phyloP scores from a whole-genome alignment of 306 rosid species.

The Lathyrus tuberosus region DNA sequence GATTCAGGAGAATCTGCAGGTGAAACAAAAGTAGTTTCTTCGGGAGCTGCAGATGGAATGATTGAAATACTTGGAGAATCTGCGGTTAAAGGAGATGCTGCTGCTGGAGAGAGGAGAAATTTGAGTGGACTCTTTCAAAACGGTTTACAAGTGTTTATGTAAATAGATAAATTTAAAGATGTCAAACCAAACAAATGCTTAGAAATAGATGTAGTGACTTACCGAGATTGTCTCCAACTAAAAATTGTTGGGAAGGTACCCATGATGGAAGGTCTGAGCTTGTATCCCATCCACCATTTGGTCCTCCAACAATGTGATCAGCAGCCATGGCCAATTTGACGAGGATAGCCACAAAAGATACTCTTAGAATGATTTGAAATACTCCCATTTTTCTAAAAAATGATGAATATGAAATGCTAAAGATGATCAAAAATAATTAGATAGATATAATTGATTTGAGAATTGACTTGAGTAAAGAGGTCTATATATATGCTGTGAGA shows the following conservation, averaged over 20 bases:
- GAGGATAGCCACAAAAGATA: conserved; percentile 44
- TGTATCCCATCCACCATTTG: conserved; percentile 70
- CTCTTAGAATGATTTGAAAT: conserved; percentile 45
- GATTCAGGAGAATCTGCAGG: conserved; percentile 44
- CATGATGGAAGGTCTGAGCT: conserved; percentile 52
- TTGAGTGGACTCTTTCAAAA: conserved; percentile 49
- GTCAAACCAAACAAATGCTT: no score
- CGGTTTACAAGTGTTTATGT: background rate
- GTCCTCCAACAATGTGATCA: conserved; percentile 64
- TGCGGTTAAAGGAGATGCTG: conserved; percentile 47
- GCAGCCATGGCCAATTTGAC: conserved; percentile 57
- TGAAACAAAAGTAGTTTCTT: conserved; percentile 16
- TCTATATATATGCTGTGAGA: conserved; percentile 36
- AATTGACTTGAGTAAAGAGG: conserved; percentile 23
- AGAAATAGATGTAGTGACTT: conserved; percentile 31
- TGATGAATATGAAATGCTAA: conserved; percentile 18
- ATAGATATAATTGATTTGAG: conserved; percentile 28
- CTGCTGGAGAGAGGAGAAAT: conserved; percentile 45
- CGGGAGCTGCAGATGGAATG: conserved; percentile 44
- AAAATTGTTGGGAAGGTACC: no score
- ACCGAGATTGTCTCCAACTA: conserved; percentile 77
- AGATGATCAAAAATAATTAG: conserved; percentile 12
- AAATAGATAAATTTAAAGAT: background rate
- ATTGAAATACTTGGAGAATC: conserved; percentile 29
- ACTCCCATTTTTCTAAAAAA: conserved; percentile 45